Evolutionary conservation across 306 rosid species (phyloP).

Genomic region (Amphicarpaea edgeworthii): DNA sequence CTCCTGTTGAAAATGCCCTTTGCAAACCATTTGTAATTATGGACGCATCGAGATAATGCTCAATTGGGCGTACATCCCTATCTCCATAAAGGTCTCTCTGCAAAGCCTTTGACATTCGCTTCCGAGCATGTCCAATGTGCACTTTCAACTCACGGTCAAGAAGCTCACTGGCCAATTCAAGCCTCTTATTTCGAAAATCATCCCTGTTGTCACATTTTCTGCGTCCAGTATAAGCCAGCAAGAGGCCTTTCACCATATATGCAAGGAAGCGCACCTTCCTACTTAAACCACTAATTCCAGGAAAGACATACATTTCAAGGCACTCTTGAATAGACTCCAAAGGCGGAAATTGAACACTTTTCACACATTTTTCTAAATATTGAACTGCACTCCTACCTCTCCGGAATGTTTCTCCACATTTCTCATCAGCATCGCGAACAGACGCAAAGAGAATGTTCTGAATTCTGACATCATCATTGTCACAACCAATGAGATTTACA

Average conservation of each 20-base stretch:
- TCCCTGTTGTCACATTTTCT: slow-evolving; percentile 87
- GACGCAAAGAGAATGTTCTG: slow-evolving; percentile 78
- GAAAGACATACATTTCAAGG: slow-evolving; percentile 64
- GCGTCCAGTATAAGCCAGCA: slow-evolving; percentile 75
- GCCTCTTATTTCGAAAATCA: slow-evolving; percentile 88
- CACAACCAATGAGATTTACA: slow-evolving; percentile 74
- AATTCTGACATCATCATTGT: slow-evolving; percentile 60
- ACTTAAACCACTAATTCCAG: slow-evolving; percentile 63
- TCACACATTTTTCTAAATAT: slow-evolving; percentile 56
- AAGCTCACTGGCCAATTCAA: slow-evolving; percentile 88
- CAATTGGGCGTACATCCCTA: slow-evolving; percentile 68
- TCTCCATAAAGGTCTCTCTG: slow-evolving; percentile 94
- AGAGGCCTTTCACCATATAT: slow-evolving; percentile 91
- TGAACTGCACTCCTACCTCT: slow-evolving; percentile 53
- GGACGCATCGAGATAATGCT: slow-evolving; percentile 90
- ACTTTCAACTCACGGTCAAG: slow-evolving; percentile 90
- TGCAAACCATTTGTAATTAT: slow-evolving; percentile 92
- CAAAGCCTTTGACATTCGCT: slow-evolving; percentile 79
- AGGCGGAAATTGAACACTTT: slow-evolving; percentile 76
- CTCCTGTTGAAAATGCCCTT: slow-evolving; percentile 97
- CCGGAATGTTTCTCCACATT: slow-evolving; percentile 62
- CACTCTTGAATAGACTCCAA: slow-evolving; percentile 76
- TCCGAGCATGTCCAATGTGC: slow-evolving; percentile 84
- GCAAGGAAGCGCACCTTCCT: slow-evolving; percentile 85
- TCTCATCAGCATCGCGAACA: slow-evolving; percentile 71